These are phyloP conservation scores for Kuraishia piskuri DNA, from an alignment of 805 yeast genomes.

Conservation along the genomic window DNA sequence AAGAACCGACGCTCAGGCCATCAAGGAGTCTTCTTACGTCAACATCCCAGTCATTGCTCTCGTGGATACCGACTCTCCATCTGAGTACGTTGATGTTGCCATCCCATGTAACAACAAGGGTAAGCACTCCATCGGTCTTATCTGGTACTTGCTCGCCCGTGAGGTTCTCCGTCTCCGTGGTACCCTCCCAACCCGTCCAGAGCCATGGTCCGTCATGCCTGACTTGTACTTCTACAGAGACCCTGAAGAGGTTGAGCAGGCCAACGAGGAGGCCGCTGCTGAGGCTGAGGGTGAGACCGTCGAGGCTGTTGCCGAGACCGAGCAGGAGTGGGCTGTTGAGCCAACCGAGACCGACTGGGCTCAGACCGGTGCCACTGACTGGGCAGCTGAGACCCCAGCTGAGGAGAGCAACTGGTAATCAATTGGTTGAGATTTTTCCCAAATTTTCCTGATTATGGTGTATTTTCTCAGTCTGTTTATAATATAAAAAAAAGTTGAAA, in stretches of 20 bases:
- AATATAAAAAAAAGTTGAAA: background rate
- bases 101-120: constrained; percentile 99
- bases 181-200: constrained; percentile 89
- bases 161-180: constrained; percentile 99
- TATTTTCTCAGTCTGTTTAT: background rate
- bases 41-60: constrained; percentile 99
- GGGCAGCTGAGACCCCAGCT: constrained; percentile 54
- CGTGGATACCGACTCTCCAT: constrained; percentile 97
- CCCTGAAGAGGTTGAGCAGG: constrained; percentile 92
- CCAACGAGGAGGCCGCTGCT: constrained; percentile 55
- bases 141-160: constrained; percentile 99
- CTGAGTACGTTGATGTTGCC: constrained; percentile 98
- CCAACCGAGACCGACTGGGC: constrained; percentile 72
- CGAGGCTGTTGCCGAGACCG: constrained; percentile 59
- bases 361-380: constrained; percentile 39
- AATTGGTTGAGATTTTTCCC: background rate
- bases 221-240: constrained; percentile 99
- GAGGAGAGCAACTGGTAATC: constrained; percentile 24
- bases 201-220: constrained; percentile 99
- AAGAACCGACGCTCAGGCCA: constrained; percentile 99
- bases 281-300: constrained; percentile 56
- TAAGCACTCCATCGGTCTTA: constrained; percentile 98
- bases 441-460: background rate
- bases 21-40: constrained; percentile 99
- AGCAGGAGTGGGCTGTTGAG: constrained; percentile 35